Percentiles rank a stretch among this genome's conserved stretches.
Conservation (phyloP, 805 yeast genomes). For the Schwanniomyces vanrijiae region DNA sequence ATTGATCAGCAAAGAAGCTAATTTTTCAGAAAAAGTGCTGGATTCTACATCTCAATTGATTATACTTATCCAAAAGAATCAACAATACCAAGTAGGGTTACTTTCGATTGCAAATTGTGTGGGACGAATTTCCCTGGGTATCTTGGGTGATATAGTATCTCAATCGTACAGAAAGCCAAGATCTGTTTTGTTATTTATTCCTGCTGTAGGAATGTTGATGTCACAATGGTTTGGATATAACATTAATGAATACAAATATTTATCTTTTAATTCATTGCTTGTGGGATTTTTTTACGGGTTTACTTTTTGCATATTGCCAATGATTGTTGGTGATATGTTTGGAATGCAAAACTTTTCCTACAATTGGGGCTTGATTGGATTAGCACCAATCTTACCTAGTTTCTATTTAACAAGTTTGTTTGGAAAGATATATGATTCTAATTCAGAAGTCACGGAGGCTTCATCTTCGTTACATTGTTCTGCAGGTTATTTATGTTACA, state of each 20-base stretch:
- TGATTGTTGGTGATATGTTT: slow-evolving; percentile 72
- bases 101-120: slow-evolving; percentile 65
- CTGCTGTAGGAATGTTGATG: slow-evolving; percentile 45
- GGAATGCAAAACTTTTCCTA: slow-evolving; percentile 67
- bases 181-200: slow-evolving; percentile 53
- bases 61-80: slow-evolving; percentile 49
- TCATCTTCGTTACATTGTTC: slow-evolving; percentile 21
- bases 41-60: slow-evolving; percentile 18
- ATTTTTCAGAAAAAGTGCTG: slow-evolving; percentile 3
- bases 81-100: slow-evolving; percentile 72
- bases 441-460: slow-evolving; percentile 16
- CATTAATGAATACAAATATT: slow-evolving; percentile 27
- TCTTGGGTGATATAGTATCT: slow-evolving; percentile 59
- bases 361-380: slow-evolving; percentile 71
- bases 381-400: slow-evolving; percentile 66
- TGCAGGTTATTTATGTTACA: slow-evolving; percentile 43
- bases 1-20: slow-evolving; percentile 17
- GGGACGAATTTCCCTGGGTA: slow-evolving; percentile 66
- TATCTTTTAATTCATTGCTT: slow-evolving; percentile 54
- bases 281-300: slow-evolving; percentile 75
- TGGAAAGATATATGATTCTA: slow-evolving; percentile 62
- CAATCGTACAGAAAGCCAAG: slow-evolving; percentile 47
- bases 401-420: slow-evolving; percentile 60
- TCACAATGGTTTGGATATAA: slow-evolving; percentile 52
- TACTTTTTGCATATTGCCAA: slow-evolving; percentile 70